Evolutionary conservation across 345 rosid genomes (phyloP), one percentile per base, ranked within the genome.

Genomic region (Gossypium turneri): DNA sequence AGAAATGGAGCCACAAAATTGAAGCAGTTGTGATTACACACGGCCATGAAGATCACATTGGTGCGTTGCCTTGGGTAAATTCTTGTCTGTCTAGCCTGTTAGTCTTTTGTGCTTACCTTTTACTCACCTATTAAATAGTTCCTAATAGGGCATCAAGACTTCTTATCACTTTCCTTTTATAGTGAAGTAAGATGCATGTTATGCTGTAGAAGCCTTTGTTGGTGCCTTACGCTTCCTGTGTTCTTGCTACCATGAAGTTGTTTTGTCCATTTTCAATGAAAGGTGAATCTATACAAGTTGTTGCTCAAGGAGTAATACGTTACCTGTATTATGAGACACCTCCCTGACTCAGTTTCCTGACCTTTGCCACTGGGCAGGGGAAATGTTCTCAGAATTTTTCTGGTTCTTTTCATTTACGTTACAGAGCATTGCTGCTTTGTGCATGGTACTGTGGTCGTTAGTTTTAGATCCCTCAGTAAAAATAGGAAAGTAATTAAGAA

Each of bases 31-130:
- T 95, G 75, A 95, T 95, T 79, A 95, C 99, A 29, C 99, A 95
- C 69, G 99, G 99, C 75, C 99, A 95, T 41, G 99, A 95, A 85
- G 99, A 95, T 88, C 99, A 95, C 98, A 95, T 95, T 80, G 99
- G 99, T 88, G 98, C 99, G 63, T 91, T 95, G 96, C 98, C 99
- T 78, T 95, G 99, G 99, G 99, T 95, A 95, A 90, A 78, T 68
- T 70, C 73, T 60, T 57, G 38, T 67, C 45, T 56, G 25, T 68
- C 17, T 47, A 27, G 68, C 74, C 55, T 56, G n/a, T 34, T 29
- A 74, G 12, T 60, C 6, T 57, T 20, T 3, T 64, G 2, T 74
- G 17, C 22, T 43, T 73, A 8, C 45, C 25, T 25, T 20, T 73
- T 61, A 3, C 3, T 15, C 17, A 48, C 27, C 45, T 60, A 7